phyloP scores from a whole-genome alignment of 768 basidiomycete genomes.

The Rubroboletus pulcherrimus region DNA sequence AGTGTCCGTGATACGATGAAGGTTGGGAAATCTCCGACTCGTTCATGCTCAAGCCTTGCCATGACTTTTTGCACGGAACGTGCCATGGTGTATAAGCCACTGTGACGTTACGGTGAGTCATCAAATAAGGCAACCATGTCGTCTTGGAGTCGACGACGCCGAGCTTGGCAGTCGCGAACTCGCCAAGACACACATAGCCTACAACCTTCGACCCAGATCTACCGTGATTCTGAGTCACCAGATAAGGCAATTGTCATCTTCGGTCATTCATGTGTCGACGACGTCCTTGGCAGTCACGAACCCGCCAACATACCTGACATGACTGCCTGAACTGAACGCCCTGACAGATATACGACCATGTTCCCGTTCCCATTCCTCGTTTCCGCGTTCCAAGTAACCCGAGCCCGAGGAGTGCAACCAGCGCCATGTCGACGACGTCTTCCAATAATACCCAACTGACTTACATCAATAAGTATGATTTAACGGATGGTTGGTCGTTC shows the following conservation, averaged over 20 bases:
- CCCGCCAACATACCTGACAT: background rate
- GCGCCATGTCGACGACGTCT: constrained; percentile 30
- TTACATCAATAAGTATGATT: too few species aligned
- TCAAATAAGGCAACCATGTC: background rate
- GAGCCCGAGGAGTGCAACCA: too few species aligned
- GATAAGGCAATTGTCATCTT: constrained; percentile 7
- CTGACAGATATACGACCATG: background rate
- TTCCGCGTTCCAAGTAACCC: background rate
- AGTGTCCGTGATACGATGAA: background rate
- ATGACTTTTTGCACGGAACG: background rate
- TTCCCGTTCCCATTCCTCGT: background rate
- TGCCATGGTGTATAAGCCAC: constrained; percentile 6
- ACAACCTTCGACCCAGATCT: too few species aligned
- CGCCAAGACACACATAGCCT: too few species aligned
- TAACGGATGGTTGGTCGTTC: too few species aligned
- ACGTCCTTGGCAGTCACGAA: background rate
- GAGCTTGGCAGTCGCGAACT: too few species aligned
- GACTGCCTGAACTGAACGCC: background rate
- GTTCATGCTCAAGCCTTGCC: background rate
- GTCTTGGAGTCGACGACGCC: too few species aligned
- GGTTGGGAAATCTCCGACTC: background rate
- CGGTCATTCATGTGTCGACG: too few species aligned
- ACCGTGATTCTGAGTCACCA: too few species aligned
- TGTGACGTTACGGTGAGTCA: too few species aligned
- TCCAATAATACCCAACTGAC: constrained; percentile 28